Evolutionary conservation across 2,329 filamentous ascomycete genomes (phyloP), one percentile per base, ranked within the genome.

Genomic region (Cryphonectria nitschkei): DNA sequence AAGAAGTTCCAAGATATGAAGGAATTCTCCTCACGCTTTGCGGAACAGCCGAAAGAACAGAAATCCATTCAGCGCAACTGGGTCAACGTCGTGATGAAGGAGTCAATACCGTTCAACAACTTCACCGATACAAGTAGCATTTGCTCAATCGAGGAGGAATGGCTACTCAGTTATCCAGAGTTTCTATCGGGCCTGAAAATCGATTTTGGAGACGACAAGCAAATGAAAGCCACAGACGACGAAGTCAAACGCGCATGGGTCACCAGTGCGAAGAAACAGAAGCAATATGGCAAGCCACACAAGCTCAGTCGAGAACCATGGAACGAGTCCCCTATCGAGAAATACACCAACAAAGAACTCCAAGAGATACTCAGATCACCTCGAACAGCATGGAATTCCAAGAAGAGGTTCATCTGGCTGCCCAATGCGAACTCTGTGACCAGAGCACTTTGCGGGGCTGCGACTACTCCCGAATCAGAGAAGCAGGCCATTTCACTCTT

Each of bases 91-190:
- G 16, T 34, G 2, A 50, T 68, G 66, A n/a, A 61, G 26, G 26
- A 68, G 29, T 29, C 5, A 19, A 61, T 68, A 16, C 66, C 66
- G 4, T 68, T 61, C 54, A 62, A 50, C 56, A 62, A 37, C 13
- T 19, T 6, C n/a, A 46, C 37, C n/a, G 65, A 46, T 41, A 14
- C 66, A 13, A 50, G 66, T 9, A 68, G 50, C 16, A 50, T 68
- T n/a, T 29, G 9, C 22, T 19, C 58, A 14, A 37, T 68, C 22
- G 56, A 68, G 37, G 66, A 68, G 11, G 67, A 68, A 56, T 68
- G 67, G 67, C 5, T 68, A 8, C n/a, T 63, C 16, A 68, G 56
- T 8, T 68, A 54, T 29, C 67, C 67, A 0, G 56, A 63, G 9
- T 68, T 68, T 22, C 22, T 68, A 14, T 68, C 43, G 26, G 41